These are phyloP conservation scores for Leishmania aethiopica DNA, from an alignment of 208 protist species.

Conservation along the genomic window DNA sequence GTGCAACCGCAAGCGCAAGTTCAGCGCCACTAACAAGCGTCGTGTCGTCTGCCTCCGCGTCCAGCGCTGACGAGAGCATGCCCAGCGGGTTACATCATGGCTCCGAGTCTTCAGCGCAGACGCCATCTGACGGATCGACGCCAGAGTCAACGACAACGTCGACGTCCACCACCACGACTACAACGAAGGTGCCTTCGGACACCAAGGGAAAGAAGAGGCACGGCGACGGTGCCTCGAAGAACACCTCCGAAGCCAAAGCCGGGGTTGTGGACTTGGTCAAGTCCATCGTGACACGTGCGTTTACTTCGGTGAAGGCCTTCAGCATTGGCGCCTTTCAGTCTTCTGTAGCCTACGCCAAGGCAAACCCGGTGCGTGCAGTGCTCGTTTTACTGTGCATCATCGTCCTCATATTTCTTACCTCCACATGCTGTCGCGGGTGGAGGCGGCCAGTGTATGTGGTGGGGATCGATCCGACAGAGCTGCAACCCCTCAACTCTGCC, in stretches of 20 bases:
- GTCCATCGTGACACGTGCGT: background rate
- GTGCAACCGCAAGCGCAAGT: background rate
- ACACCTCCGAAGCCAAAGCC: background rate
- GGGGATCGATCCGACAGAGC: slow-evolving; percentile 46
- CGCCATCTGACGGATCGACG: background rate
- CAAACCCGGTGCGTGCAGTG: slow-evolving; percentile 6
- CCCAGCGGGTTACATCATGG: background rate
- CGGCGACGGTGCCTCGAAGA: background rate
- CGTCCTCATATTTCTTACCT: slow-evolving; percentile 24
- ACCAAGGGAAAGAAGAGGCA: slow-evolving; percentile 1
- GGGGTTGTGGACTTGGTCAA: background rate
- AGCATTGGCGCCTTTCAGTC: background rate
- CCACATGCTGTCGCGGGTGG: slow-evolving; percentile 32
- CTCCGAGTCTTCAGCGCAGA: background rate
- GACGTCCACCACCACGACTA: slow-evolving; percentile 2
- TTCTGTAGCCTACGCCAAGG: slow-evolving; percentile 2
- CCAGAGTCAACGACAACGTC: background rate
- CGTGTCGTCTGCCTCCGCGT: background rate
- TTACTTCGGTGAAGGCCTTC: slow-evolving; percentile 4
- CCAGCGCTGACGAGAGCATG: background rate
- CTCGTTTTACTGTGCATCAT: slow-evolving; percentile 12
- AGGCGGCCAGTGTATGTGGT: slow-evolving; percentile 42
- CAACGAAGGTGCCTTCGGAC: slow-evolving; percentile 5
- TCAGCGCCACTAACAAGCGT: background rate
- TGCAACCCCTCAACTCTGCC: slow-evolving; percentile 36